Percentiles rank a stretch among this genome's conserved stretches.
These are phyloP conservation scores for Gymnopilus junonius DNA, from an alignment of 768 basidiomycete species.

Conservation along the genomic window DNA sequence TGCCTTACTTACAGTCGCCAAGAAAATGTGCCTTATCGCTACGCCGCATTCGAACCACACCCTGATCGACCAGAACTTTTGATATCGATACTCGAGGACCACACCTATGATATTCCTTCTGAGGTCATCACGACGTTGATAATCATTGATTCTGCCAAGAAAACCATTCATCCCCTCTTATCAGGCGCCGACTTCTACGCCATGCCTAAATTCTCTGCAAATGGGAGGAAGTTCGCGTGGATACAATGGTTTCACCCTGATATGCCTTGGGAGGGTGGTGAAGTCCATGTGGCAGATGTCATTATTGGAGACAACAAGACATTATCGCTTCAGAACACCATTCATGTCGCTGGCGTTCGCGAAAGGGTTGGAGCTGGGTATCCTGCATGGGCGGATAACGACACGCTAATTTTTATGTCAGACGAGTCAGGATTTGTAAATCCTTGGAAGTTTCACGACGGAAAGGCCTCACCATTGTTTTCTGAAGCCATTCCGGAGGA, in stretches of 20 bases:
- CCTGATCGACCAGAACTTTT: constrained; percentile 57
- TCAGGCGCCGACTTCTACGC: constrained; percentile 78
- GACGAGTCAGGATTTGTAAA: constrained; percentile 73
- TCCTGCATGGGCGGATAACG: constrained; percentile 62
- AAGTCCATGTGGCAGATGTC: constrained; percentile 59
- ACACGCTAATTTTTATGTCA: constrained; percentile 62
- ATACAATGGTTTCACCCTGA: constrained; percentile 65
- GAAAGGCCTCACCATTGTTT: constrained; percentile 43
- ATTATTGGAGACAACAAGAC: constrained; percentile 21
- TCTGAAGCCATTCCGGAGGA: constrained; percentile 51
- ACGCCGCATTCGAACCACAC: constrained; percentile 64
- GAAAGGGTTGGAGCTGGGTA: constrained; percentile 58
- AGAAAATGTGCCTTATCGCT: constrained; percentile 60
- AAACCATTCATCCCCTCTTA: constrained; percentile 47
- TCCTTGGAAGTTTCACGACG: constrained; percentile 59
- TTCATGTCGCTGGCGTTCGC: constrained; percentile 54
- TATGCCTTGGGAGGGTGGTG: constrained; percentile 68
- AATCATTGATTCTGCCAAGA: constrained; percentile 52
- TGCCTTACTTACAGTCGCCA: constrained; percentile 5
- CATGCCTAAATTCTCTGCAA: constrained; percentile 60
- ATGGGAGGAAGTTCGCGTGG: constrained; percentile 64
- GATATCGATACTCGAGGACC: constrained; percentile 72
- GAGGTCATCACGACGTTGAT: constrained; percentile 61
- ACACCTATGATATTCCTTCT: constrained; percentile 56
- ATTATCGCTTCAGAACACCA: constrained; percentile 39